Conservation (phyloP, 805 yeast species). For the Suhomyces faveliae region DNA sequence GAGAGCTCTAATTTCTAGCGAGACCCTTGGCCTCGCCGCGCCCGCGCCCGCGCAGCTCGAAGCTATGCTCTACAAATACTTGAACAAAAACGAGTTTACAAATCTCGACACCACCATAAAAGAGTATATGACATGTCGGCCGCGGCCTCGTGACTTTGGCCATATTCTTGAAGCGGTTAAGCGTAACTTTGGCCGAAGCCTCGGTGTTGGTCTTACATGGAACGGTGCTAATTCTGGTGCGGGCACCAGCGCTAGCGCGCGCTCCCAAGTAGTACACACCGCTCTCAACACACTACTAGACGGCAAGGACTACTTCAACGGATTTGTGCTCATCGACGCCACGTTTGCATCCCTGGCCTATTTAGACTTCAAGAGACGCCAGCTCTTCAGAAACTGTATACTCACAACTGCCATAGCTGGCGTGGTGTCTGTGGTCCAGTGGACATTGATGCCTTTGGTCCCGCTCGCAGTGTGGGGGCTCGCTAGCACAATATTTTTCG, state of each 20-base stretch:
- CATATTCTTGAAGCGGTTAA: background rate
- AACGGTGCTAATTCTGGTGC: too few relatives aligned
- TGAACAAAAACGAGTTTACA: background rate
- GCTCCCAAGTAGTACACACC: slow-evolving; percentile 4
- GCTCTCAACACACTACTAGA: slow-evolving; percentile 20
- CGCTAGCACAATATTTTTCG: slow-evolving; percentile 5
- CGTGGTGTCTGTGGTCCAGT: slow-evolving; percentile 17
- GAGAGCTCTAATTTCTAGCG: background rate
- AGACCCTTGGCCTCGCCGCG: background rate
- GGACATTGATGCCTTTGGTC: slow-evolving; percentile 13
- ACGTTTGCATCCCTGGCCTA: slow-evolving; percentile 18
- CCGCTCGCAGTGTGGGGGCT: slow-evolving; percentile 13
- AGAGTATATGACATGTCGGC: slow-evolving; percentile 18
- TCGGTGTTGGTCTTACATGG: too few relatives aligned
- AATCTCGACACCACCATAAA: slow-evolving; percentile 8
- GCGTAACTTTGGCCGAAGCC: background rate
- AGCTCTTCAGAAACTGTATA: background rate
- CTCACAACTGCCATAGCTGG: background rate
- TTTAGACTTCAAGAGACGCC: background rate
- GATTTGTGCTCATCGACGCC: slow-evolving; percentile 27
- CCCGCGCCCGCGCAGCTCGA: slow-evolving; percentile 5
- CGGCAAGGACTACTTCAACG: slow-evolving; percentile 26
- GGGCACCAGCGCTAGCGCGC: background rate
- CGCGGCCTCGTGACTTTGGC: slow-evolving; percentile 14
- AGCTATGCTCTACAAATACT: slow-evolving; percentile 3